Conservation (phyloP, 139 green algal species). For the Micractinium sp. region DNA sequence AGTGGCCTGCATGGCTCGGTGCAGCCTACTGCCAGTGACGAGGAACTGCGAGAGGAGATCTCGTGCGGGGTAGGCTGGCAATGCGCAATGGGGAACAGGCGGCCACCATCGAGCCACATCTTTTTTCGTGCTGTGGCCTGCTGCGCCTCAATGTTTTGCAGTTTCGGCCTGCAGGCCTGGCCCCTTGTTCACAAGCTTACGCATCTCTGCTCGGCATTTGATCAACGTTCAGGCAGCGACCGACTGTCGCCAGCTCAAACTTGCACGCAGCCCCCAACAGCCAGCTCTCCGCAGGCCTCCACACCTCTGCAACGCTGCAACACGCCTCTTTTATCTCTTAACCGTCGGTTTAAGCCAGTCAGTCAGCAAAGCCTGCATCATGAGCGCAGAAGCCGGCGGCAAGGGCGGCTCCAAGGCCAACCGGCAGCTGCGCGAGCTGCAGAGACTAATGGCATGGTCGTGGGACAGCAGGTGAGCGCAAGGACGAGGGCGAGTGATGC, state of each 20-base stretch:
- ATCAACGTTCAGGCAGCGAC: neutral
- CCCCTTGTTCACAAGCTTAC: too few relatives aligned
- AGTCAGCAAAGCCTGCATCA: neutral
- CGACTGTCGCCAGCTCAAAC: neutral
- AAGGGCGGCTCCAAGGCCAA: conserved; percentile 24
- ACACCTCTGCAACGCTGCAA: neutral
- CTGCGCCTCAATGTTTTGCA: too few relatives aligned
- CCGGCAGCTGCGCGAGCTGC: conserved; percentile 52
- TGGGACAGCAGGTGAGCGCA: conserved; percentile 51
- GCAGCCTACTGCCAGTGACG: too few relatives aligned
- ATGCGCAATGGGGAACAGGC: too few relatives aligned
- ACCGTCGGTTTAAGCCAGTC: neutral
- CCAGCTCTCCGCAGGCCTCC: neutral
- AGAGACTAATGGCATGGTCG: conserved; percentile 51
- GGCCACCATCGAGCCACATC: too few relatives aligned
- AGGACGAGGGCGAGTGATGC: neutral
- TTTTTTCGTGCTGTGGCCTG: too few relatives aligned
- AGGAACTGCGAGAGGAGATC: too few relatives aligned
- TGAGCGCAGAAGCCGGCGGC: neutral
- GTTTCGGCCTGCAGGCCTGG: too few relatives aligned
- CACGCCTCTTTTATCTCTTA: too few relatives aligned
- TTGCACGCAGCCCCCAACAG: neutral
- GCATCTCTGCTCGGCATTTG: neutral
- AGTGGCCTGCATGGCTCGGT: neutral
- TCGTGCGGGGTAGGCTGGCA: too few relatives aligned